Evolutionary conservation across 495 filamentous ascomycete species (phyloP).

Genomic region (Aspergillus bertholletiae): DNA sequence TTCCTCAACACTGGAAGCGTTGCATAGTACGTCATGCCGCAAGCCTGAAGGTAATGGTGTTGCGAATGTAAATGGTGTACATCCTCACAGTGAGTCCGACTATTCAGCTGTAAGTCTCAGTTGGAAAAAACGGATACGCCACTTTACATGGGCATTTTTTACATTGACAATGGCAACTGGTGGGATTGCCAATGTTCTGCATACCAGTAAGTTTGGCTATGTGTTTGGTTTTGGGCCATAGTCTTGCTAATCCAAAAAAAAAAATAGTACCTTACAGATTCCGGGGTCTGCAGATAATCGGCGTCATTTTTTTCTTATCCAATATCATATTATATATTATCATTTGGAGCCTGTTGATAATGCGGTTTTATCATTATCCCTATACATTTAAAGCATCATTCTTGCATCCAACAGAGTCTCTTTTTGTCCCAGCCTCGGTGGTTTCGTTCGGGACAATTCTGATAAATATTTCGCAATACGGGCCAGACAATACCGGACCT

Average conservation of each 20-base stretch:
- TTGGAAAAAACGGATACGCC: slow-evolving; percentile 48
- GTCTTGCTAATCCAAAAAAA: not conserved
- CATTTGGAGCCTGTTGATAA: slow-evolving; percentile 62
- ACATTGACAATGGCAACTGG: slow-evolving; percentile 81
- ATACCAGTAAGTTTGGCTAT: slow-evolving; percentile 48
- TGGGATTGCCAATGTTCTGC: slow-evolving; percentile 75
- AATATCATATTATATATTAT: slow-evolving; percentile 70
- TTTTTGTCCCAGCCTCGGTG: slow-evolving; percentile 74
- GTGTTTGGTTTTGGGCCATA: not conserved
- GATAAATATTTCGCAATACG: slow-evolving; percentile 78
- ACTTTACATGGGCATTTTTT: slow-evolving; percentile 67
- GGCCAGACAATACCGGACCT: slow-evolving; percentile 56
- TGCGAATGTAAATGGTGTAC: slow-evolving; percentile 6
- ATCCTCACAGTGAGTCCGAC: slow-evolving; percentile 12
- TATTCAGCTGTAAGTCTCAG: slow-evolving; percentile 21
- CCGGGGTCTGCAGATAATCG: slow-evolving; percentile 65
- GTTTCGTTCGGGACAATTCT: slow-evolving; percentile 72
- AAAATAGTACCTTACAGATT: slow-evolving; percentile 66
- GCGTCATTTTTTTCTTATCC: slow-evolving; percentile 69
- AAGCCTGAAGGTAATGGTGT: slow-evolving; percentile 6
- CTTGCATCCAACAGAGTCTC: slow-evolving; percentile 71
- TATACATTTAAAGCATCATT: slow-evolving; percentile 71
- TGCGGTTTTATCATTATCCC: slow-evolving; percentile 68
- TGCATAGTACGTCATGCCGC: slow-evolving; percentile 22
- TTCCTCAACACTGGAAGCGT: slow-evolving; percentile 28